These are phyloP conservation scores for Tuber brumale DNA, from an alignment of 495 filamentous ascomycete genomes.

Conservation along the genomic window DNA sequence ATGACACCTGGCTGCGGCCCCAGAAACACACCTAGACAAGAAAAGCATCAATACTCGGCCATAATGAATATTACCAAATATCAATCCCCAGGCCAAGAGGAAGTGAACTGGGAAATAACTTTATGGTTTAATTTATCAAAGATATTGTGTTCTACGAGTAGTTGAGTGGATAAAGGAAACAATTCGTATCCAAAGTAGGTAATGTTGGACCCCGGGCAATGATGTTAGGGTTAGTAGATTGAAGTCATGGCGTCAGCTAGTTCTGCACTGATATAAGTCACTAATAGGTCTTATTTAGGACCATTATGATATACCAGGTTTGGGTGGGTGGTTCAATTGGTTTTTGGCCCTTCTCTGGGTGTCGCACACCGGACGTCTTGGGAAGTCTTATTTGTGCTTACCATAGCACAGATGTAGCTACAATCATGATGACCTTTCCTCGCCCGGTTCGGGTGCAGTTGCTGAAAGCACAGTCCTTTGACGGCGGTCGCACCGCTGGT, in stretches of 20 bases:
- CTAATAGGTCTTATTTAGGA: not conserved
- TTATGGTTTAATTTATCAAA: not conserved
- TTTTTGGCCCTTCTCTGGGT: too few species aligned
- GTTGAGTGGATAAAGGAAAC: not conserved
- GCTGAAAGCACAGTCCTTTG: not conserved
- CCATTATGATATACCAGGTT: too few species aligned
- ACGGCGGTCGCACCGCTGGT: too few species aligned
- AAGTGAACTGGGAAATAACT: not conserved
- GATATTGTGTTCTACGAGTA: not conserved
- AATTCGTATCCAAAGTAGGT: not conserved
- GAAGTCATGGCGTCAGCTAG: not conserved
- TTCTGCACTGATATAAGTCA: not conserved
- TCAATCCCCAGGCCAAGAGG: not conserved
- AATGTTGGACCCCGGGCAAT: not conserved
- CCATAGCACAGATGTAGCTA: not conserved
- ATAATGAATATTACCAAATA: not conserved
- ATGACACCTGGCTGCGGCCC: not conserved
- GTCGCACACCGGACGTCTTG: too few species aligned
- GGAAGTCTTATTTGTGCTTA: not conserved
- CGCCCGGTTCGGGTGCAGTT: not conserved
- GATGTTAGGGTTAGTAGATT: not conserved
- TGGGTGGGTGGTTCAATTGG: too few species aligned
- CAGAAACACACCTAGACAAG: not conserved
- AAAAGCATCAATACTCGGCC: not conserved
- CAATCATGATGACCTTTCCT: not conserved